Percentiles rank a stretch among this genome's conserved stretches.
These are phyloP conservation scores for Oryza meyeriana DNA, from an alignment of 176 grass and related monocot genomes.

Conservation along the genomic window DNA sequence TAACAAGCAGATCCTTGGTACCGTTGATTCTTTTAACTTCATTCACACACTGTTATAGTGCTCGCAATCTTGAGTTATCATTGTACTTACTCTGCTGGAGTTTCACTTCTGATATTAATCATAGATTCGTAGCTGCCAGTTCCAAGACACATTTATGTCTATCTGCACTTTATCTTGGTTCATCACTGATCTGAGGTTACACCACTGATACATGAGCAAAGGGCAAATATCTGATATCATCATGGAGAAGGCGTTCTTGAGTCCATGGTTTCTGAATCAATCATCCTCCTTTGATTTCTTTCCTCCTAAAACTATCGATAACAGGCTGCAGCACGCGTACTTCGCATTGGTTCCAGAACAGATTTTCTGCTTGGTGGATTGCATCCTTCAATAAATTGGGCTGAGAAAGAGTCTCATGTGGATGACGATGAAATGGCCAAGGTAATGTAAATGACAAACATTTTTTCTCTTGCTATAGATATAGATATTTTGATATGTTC, in stretches of 20 bases:
- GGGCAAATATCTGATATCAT: constrained; percentile 43
- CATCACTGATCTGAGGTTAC: constrained; percentile 36
- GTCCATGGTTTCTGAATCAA: constrained; percentile 36
- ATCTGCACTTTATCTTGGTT: constrained; percentile 22
- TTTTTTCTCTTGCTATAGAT: not conserved
- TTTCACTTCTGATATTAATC: constrained; percentile 24
- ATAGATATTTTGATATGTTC: constrained; percentile 29
- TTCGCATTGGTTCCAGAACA: constrained; percentile 60
- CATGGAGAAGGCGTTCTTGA: constrained; percentile 28
- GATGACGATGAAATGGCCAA: constrained; percentile 66
- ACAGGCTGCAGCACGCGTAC: constrained; percentile 76
- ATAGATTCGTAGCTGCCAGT: constrained; percentile 13
- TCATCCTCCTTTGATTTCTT: constrained; percentile 43
- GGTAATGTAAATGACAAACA: constrained; percentile 39
- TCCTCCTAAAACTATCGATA: constrained; percentile 56
- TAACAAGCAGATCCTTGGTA: constrained; percentile 12
- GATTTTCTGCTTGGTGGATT: constrained; percentile 79
- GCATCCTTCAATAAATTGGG: constrained; percentile 81
- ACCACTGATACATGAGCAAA: constrained; percentile 25
- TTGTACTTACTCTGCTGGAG: constrained; percentile 2
- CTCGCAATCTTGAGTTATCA: constrained; percentile 3
- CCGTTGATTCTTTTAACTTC: not conserved
- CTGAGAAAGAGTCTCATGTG: constrained; percentile 62
- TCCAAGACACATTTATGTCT: constrained; percentile 21
- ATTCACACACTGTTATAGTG: not conserved